Conservation (phyloP, 805 yeast genomes). For the Starmera caribaea region DNA sequence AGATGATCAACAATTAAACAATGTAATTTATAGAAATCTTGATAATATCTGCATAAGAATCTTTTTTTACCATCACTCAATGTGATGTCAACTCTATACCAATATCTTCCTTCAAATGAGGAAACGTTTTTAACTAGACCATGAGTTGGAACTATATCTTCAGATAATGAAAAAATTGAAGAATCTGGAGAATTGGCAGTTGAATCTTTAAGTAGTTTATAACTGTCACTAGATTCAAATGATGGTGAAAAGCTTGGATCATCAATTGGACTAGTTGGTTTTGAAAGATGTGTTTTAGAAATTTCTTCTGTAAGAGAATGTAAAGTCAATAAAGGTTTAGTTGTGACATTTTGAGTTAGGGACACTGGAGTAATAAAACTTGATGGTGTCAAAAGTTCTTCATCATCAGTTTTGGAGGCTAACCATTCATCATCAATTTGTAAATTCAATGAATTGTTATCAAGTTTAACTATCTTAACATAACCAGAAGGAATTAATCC, state of each 20-base stretch:
- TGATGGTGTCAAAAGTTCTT: too few relatives aligned
- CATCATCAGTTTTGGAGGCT: background rate
- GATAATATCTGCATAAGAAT: conserved; percentile 38
- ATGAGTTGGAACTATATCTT: conserved; percentile 20
- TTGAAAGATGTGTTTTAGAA: too few relatives aligned
- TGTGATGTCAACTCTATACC: conserved; percentile 39
- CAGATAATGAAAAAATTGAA: background rate
- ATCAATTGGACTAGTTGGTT: too few relatives aligned
- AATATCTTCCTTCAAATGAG: conserved; percentile 32
- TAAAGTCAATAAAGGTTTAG: background rate
- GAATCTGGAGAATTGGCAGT: too few relatives aligned
- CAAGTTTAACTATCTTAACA: conserved; percentile 33
- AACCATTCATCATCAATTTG: conserved; percentile 10
- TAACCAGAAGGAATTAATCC: conserved; percentile 46
- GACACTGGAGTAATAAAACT: too few relatives aligned
- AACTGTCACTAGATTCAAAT: too few relatives aligned
- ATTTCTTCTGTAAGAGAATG: too few relatives aligned
- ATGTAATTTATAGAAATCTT: conserved; percentile 41
- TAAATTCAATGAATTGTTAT: conserved; percentile 17
- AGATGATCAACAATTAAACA: conserved; percentile 20
- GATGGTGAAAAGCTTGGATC: too few relatives aligned
- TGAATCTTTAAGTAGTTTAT: too few relatives aligned
- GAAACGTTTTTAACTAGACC: conserved; percentile 31
- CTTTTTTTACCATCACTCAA: conserved; percentile 26
- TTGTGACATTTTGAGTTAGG: background rate